These are phyloP conservation scores for Colletotrichum tofieldiae DNA, from an alignment of 2,329 filamentous ascomycete genomes.

Conservation along the genomic window DNA sequence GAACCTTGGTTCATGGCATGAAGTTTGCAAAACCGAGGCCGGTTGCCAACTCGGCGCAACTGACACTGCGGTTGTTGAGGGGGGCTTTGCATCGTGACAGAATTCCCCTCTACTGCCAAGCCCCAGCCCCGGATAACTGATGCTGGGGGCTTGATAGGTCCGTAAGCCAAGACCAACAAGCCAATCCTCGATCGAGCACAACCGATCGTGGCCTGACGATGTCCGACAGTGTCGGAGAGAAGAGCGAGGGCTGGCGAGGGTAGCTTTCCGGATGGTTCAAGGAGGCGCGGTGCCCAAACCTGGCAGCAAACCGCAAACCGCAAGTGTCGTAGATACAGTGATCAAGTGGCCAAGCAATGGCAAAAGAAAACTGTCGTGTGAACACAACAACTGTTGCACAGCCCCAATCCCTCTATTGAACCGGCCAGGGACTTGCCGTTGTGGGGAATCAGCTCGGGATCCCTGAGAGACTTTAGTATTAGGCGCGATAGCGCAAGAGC, in stretches of 20 bases:
- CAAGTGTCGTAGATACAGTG: conserved; percentile 36
- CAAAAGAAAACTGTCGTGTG: conserved; percentile 17
- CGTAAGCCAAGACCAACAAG: conserved; percentile 30
- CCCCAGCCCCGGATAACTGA: conserved; percentile 8
- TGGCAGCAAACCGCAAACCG: conserved; percentile 21
- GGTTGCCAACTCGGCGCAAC: conserved; percentile 8
- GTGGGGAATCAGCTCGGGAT: conserved; percentile 19
- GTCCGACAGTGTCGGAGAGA: conserved; percentile 15
- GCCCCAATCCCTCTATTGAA: conserved; percentile 28
- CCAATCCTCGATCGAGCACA: conserved; percentile 10
- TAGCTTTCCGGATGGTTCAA: conserved; percentile 13
- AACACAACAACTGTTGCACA: conserved; percentile 30
- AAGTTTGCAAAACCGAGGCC: conserved; percentile 13
- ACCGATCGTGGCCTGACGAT: conserved; percentile 1
- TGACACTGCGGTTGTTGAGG: conserved; percentile 21
- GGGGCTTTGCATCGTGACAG: conserved; percentile 19
- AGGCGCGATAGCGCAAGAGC: conserved; percentile 33
- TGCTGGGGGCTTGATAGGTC: background rate
- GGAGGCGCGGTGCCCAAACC: conserved; percentile 24
- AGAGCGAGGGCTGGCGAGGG: conserved; percentile 3
- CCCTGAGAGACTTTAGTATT: conserved; percentile 17
- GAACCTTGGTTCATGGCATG: conserved; percentile 13
- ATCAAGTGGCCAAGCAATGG: conserved; percentile 10
- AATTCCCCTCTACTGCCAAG: conserved; percentile 15
- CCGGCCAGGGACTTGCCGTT: conserved; percentile 15